Evolutionary conservation across 208 protist genomes (phyloP).

Genomic region (Novymonas esmeraldas): DNA sequence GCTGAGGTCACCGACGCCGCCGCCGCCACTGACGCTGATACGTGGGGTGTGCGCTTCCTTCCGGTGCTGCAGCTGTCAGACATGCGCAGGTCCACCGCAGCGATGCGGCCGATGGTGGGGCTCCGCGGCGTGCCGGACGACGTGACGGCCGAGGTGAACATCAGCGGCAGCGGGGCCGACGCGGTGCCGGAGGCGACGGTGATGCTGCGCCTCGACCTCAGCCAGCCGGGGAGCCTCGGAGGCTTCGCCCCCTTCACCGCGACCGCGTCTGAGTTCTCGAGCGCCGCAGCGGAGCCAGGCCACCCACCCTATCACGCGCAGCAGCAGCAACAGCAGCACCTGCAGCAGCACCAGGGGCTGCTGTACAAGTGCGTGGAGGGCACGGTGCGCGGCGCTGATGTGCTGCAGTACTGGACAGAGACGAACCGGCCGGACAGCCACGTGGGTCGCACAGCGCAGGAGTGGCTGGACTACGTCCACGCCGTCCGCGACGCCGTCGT

Average conservation of each 20-base stretch:
- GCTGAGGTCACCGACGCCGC: conserved; percentile 6
- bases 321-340: not conserved
- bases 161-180: conserved; percentile 34
- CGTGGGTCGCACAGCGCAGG: conserved; percentile 51
- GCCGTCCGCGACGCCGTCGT: conserved; percentile 42
- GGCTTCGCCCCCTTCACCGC: conserved; percentile 42
- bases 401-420: conserved; percentile 81
- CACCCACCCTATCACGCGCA: not conserved
- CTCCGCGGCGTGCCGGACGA: conserved; percentile 60
- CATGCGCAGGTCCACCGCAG: conserved; percentile 39
- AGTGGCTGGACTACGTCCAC: conserved; percentile 75
- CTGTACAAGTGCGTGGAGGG: conserved; percentile 66
- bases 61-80: conserved; percentile 57
- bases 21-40: not conserved
- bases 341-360: conserved; percentile 31
- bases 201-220: conserved; percentile 69
- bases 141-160: conserved; percentile 70
- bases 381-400: conserved; percentile 54
- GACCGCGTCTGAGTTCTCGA: not conserved
- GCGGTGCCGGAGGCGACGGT: conserved; percentile 28
- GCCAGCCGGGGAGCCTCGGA: conserved; percentile 42
- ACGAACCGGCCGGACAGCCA: conserved; percentile 68
- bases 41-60: conserved; percentile 42
- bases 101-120: conserved; percentile 78
- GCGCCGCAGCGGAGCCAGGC: not conserved